Base-by-base conservation (phyloP, 805 yeast genomes). In the Ogataea paraovalis region DNA sequence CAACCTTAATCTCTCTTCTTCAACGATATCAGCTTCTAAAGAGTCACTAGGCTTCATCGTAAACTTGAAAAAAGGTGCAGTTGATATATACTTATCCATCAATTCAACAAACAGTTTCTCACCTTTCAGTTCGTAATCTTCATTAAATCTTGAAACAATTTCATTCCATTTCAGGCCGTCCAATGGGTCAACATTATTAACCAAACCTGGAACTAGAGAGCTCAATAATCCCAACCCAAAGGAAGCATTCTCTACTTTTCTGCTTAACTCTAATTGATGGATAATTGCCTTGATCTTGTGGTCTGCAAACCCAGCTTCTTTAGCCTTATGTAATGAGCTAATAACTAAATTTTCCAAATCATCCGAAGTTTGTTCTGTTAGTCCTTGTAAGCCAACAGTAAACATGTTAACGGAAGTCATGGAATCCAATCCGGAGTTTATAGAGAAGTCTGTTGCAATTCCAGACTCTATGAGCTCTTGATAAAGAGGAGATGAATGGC, bases 401-500 rank as follows among this genome's bases (percentile, higher is more conserved):
- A 92, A 85, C 45, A 90, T 72, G 49, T 87, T 80, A 39, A 80
- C 75, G 0, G 87, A 83, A 3, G 96, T 86, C 44, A 87, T 81
- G 2, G 86, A 76, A 49, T 92, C 97, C 46, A 88, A 71, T 1
- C 99, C 99, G 0, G 96, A 74, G 61, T 94, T 94, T 4, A 89
- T 86, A 0, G 92, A 72, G 60, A 83, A 94, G 54, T 94, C 97
- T 44, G 87, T 79, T 38, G 94, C 98, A 30, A 83, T 61, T 1
- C 92, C 94, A 1, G 85, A 68, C 64, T 94, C 99, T 46, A 94
- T 85, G 46, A 94, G 71, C n/a, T 79, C 79, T 65, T 90, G 88
- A 65, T 91, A 88, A 46, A 94, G 73, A 6, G 96, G 92, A 5
- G 98, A 85, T 12, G 94, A 85, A 60, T 92, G 98, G 2, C 98